Conservation (phyloP, 257 asterid species). For the Solanum virginianum region DNA sequence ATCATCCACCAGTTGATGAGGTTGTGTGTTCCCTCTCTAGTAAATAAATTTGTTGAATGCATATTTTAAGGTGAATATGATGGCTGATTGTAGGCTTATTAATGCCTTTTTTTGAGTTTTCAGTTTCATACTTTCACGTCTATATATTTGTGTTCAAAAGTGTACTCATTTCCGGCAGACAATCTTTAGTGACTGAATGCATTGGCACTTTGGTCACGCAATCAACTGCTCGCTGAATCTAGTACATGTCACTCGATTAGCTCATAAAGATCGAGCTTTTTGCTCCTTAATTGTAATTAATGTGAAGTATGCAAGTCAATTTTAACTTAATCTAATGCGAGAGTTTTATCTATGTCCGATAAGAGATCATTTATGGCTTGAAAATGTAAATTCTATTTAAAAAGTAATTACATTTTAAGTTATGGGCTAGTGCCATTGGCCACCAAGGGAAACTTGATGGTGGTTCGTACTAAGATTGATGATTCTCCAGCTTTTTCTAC, state of each 20-base stretch:
- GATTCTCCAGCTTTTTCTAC: background rate
- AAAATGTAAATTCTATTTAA: background rate
- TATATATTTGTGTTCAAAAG: background rate
- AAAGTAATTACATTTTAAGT: background rate
- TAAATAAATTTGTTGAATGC: background rate
- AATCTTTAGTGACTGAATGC: background rate
- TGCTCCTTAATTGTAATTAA: background rate
- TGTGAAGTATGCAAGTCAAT: background rate
- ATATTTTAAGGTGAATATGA: background rate
- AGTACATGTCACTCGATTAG: background rate
- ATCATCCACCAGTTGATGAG: slow-evolving; percentile 38
- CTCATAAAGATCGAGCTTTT: background rate
- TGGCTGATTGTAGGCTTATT: background rate
- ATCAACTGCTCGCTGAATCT: background rate
- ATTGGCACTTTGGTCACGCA: background rate
- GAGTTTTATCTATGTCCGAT: background rate
- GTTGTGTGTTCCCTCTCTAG: background rate
- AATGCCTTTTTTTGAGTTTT: background rate
- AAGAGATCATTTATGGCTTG: background rate
- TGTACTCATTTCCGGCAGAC: background rate
- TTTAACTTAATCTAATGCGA: background rate
- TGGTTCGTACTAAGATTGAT: background rate
- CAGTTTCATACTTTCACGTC: background rate
- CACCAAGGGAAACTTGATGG: background rate
- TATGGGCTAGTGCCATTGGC: background rate